Base-by-base conservation (phyloP, 352 stramenopile species). In the Stramenopiles sp. region DNA sequence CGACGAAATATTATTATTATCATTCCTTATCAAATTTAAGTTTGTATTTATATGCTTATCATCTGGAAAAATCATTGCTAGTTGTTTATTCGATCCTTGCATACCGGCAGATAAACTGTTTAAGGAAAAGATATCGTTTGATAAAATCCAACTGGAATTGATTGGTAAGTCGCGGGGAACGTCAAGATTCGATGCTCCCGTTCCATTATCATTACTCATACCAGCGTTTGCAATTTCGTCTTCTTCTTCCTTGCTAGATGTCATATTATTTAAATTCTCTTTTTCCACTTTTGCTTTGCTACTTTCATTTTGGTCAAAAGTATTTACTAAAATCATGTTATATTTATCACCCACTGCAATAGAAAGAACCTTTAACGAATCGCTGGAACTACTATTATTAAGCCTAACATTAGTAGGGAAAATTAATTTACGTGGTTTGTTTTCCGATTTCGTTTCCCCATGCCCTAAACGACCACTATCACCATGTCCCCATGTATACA, bases 301-400 rank as follows among this genome's bases (percentile, higher is more conserved):
- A 20, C 20, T 27, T 20, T 69, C 27, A 23, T 69, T 69, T 69
- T 82, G 76, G 30, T n/a, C 78, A 1, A 82, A 27, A 0, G 53
- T 29, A 31, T 83, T 73, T 0, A 90, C 88, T 20, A 93, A 79
- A 43, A 93, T 82, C 4, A 93, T 83, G 32, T 92, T 93, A 76
- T 93, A 93, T 80, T 93, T 93, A 82, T 93, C 89, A 6, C 89
- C 89, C 7, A 92, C 89, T 29, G 89, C 89, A 63, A 92, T 90
- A 7, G 88, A 86, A 6, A 93, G 85, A 23, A 69, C 53, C 27
- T 27, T 69, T 23, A 69, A 27, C 20, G 1, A 88, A 86, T 32
- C 85, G 85, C 6, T 90, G 31, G 0, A n/a, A n/a, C n/a, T n/a
- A n/a, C n/a, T n/a, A n/a, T n/a, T n/a, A n/a, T n/a, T n/a, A n/a